Conservation (phyloP, 208 protist genomes). For the Leishmania mexicana region DNA sequence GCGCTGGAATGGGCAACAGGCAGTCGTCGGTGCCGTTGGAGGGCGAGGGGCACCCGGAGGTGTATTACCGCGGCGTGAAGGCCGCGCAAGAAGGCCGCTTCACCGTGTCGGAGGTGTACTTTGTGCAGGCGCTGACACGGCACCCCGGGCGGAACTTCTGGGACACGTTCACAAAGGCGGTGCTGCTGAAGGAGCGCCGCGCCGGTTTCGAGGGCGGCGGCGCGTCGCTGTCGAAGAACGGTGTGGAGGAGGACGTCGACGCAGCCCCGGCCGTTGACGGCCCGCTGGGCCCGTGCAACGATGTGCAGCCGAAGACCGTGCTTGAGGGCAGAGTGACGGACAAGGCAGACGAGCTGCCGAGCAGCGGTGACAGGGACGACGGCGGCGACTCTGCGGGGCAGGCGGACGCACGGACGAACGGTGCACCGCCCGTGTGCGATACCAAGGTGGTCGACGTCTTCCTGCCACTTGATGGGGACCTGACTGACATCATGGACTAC, state of each 20-base stretch:
- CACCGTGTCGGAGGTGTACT: constrained; percentile 28
- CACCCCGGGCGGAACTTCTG: constrained; percentile 26
- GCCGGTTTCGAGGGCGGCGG: background rate
- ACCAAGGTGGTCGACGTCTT: constrained; percentile 16
- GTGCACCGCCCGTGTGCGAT: background rate
- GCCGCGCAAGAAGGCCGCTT: constrained; percentile 14
- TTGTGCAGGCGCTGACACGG: constrained; percentile 16
- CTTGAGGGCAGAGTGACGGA: background rate
- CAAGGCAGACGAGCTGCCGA: background rate
- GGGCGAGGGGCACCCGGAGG: constrained; percentile 11
- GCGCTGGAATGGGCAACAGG: background rate
- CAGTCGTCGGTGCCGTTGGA: constrained; percentile 7
- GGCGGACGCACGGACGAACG: background rate
- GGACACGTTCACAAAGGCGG: constrained; percentile 3
- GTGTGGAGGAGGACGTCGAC: background rate
- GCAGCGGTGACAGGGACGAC: background rate
- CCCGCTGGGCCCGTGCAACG: no score
- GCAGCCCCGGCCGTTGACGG: background rate
- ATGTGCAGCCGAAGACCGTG: background rate
- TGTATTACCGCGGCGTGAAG: constrained; percentile 23
- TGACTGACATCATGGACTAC: constrained; percentile 28
- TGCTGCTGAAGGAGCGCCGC: background rate
- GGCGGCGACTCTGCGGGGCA: background rate
- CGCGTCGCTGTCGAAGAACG: background rate
- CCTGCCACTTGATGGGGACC: constrained; percentile 22